These are phyloP conservation scores for Ogataea wickerhamii DNA, from an alignment of 805 yeast genomes.

Conservation along the genomic window DNA sequence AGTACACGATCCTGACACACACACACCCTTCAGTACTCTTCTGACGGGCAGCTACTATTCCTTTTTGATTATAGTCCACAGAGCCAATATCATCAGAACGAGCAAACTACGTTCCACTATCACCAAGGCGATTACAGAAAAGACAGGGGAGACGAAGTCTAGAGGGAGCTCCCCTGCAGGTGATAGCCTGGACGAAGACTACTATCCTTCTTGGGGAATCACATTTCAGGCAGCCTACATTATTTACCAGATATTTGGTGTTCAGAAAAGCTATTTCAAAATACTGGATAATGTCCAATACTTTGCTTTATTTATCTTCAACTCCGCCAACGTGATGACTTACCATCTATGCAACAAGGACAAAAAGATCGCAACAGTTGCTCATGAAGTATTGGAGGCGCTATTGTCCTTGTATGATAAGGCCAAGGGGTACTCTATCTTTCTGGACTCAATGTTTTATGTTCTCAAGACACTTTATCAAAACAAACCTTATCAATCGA, in stretches of 20 bases:
- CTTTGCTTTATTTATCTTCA: slow-evolving; percentile 23
- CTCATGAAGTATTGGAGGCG: slow-evolving; percentile 30
- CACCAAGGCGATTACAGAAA: background rate
- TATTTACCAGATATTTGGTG: slow-evolving; percentile 62
- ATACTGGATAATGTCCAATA: slow-evolving; percentile 35
- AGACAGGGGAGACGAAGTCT: background rate
- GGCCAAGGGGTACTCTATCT: slow-evolving; percentile 3
- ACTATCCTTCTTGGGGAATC: slow-evolving; percentile 73
- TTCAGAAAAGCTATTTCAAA: slow-evolving; percentile 39
- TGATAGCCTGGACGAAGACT: slow-evolving; percentile 38
- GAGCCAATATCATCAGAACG: slow-evolving; percentile 52
- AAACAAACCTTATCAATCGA: slow-evolving; percentile 15
- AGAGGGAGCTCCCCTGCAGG: background rate
- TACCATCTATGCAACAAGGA: slow-evolving; percentile 47
- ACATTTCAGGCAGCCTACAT: slow-evolving; percentile 79
- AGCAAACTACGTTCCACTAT: slow-evolving; percentile 21
- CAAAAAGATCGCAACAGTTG: slow-evolving; percentile 36
- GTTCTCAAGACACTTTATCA: slow-evolving; percentile 11
- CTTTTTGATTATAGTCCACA: slow-evolving; percentile 60
- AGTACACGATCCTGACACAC: slow-evolving; percentile 36
- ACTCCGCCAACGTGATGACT: slow-evolving; percentile 59
- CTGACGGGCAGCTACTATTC: slow-evolving; percentile 68
- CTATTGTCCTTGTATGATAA: slow-evolving; percentile 18
- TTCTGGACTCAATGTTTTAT: slow-evolving; percentile 10
- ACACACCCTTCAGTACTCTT: slow-evolving; percentile 48